These are phyloP conservation scores for Rostrohypoxylon terebratum DNA, from an alignment of 495 filamentous ascomycete genomes.

Conservation along the genomic window DNA sequence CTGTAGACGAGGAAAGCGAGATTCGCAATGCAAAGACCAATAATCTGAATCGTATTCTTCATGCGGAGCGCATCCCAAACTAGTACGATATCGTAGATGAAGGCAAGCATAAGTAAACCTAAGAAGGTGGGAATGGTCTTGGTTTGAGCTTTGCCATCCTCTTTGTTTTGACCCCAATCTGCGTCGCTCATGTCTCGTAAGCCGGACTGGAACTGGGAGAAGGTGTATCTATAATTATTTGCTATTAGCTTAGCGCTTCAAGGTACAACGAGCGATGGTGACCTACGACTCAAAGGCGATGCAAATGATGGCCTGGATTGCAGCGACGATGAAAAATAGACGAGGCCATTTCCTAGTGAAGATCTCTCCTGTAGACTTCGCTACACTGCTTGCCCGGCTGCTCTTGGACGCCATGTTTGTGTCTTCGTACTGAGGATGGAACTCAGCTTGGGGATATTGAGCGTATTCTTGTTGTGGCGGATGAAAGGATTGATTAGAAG, in stretches of 20 bases:
- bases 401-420: conserved; percentile 43
- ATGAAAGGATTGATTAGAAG: conserved; percentile 46
- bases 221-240: conserved; percentile 72
- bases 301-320: conserved; percentile 80
- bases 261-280: background rate
- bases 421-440: conserved; percentile 47
- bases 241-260: conserved; percentile 19
- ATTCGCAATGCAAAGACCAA: conserved; percentile 93
- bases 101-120: conserved; percentile 96
- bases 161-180: conserved; percentile 35
- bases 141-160: conserved; percentile 58
- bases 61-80: conserved; percentile 92
- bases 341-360: conserved; percentile 89
- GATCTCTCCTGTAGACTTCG: conserved; percentile 53
- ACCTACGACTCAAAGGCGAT: conserved; percentile 89
- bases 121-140: conserved; percentile 90
- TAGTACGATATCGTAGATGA: conserved; percentile 88
- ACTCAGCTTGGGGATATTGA: conserved; percentile 41
- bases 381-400: conserved; percentile 44
- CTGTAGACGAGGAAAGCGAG: conserved; percentile 90
- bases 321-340: conserved; percentile 79
- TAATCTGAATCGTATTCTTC: conserved; percentile 99
- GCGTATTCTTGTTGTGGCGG: conserved; percentile 45
- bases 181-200: conserved; percentile 49
- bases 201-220: conserved; percentile 71